Percentiles rank a stretch among this genome's conserved stretches.
Evolutionary conservation across 345 rosid genomes (phyloP).

Genomic region (Gossypium raimondii): DNA sequence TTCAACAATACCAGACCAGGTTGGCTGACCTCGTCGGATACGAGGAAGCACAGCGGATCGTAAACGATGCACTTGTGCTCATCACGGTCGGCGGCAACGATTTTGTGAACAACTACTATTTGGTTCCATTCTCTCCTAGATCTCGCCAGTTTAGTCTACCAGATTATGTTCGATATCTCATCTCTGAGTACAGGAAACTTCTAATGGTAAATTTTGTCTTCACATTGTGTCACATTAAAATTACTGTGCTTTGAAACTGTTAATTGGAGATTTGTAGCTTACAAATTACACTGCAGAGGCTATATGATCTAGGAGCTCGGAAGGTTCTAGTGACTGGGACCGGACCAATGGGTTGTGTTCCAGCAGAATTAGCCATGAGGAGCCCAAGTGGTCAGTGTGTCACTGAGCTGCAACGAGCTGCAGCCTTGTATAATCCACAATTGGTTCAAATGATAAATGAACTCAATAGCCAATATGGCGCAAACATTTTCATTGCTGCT

Average conservation of each 20-base stretch:
- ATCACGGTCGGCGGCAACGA: slow-evolving; percentile 84
- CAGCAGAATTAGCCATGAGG: slow-evolving; percentile 59
- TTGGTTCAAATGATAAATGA: slow-evolving; percentile 43
- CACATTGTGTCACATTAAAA: not conserved
- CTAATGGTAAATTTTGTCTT: slow-evolving; percentile 26
- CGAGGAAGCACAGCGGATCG: slow-evolving; percentile 39
- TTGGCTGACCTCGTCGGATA: slow-evolving; percentile 52
- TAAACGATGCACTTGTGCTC: slow-evolving; percentile 55
- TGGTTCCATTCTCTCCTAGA: slow-evolving; percentile 56
- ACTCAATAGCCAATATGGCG: slow-evolving; percentile 41
- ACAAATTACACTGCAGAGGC: not conserved
- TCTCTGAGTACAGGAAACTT: slow-evolving; percentile 54
- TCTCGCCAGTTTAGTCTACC: slow-evolving; percentile 60
- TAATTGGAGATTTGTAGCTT: not conserved
- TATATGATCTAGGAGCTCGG: slow-evolving; percentile 59
- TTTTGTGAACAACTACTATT: slow-evolving; percentile 79
- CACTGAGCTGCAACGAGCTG: slow-evolving; percentile 51
- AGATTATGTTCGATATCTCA: slow-evolving; percentile 37
- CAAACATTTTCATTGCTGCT: slow-evolving; percentile 51
- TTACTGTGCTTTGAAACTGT: not conserved
- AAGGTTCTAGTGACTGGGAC: slow-evolving; percentile 84
- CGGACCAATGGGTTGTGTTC: slow-evolving; percentile 84
- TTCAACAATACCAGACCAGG: slow-evolving; percentile 60
- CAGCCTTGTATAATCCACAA: slow-evolving; percentile 56
- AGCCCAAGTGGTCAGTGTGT: slow-evolving; percentile 57